Conservation (phyloP, 108 stramenopile genomes). For the Parmales sp. region DNA sequence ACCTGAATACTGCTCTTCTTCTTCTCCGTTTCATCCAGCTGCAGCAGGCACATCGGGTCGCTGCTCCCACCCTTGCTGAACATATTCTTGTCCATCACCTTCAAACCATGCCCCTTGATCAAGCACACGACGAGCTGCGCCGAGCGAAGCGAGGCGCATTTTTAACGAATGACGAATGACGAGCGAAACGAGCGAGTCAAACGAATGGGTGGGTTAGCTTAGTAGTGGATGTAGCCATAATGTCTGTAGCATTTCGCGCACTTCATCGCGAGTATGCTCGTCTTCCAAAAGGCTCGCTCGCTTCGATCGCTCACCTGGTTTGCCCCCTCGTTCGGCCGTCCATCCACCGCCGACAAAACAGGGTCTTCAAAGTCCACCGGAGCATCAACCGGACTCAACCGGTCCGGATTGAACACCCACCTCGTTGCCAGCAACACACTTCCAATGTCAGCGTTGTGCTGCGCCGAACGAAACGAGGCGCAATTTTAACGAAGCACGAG, state of each 20-base stretch:
- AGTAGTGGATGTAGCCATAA: too few relatives aligned
- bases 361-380: slow-evolving; percentile 13
- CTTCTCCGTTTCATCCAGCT: background rate
- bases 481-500: background rate
- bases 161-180: too few relatives aligned
- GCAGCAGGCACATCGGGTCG: slow-evolving; percentile 1
- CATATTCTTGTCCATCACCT: slow-evolving; percentile 18
- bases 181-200: too few relatives aligned
- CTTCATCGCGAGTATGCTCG: too few relatives aligned
- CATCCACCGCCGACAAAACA: background rate
- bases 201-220: too few relatives aligned
- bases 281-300: too few relatives aligned
- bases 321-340: background rate
- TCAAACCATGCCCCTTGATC: slow-evolving; percentile 8
- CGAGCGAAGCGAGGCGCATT: too few relatives aligned
- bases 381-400: background rate
- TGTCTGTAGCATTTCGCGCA: too few relatives aligned
- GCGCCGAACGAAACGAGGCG: background rate
- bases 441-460: background rate
- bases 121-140: slow-evolving; percentile 6
- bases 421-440: background rate
- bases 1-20: background rate
- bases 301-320: too few relatives aligned
- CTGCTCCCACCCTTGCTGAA: slow-evolving; percentile 2
- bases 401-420: slow-evolving; percentile 13